A percentile compares a stretch with the other conserved stretches of the same genome.
Conservation (phyloP, 208 protist genomes). For the Jaenimonas drosophilae region DNA sequence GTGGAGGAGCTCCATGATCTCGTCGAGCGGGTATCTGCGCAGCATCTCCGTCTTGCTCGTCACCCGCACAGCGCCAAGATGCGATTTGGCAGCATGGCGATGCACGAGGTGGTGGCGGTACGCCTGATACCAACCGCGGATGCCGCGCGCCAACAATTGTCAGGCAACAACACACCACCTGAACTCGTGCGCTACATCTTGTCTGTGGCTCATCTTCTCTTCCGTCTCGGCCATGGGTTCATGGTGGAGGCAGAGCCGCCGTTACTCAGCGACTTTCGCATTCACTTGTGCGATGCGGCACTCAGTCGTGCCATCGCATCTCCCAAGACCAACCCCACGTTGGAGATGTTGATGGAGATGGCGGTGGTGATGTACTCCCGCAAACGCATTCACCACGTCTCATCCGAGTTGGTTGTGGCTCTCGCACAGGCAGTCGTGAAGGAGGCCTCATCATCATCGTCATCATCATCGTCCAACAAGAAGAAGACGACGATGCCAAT, state of each 20-base stretch:
- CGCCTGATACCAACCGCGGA: conserved; percentile 37
- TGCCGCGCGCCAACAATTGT: no score
- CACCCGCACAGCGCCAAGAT: conserved; percentile 26
- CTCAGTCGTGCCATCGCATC: no score
- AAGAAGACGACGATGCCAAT: background rate
- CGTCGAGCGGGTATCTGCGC: conserved; percentile 16
- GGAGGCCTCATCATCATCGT: no score
- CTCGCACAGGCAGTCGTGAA: conserved; percentile 25
- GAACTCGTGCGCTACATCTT: conserved; percentile 41
- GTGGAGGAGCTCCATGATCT: conserved; percentile 43
- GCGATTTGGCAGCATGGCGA: conserved; percentile 20
- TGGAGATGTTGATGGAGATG: conserved; percentile 56
- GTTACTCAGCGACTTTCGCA: conserved; percentile 40
- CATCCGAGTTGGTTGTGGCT: conserved; percentile 16
- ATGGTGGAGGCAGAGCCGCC: conserved; percentile 46
- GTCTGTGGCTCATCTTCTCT: conserved; percentile 48
- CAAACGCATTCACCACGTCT: conserved; percentile 60
- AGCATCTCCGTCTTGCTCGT: conserved; percentile 17
- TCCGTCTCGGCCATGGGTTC: conserved; percentile 34
- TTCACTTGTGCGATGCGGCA: conserved; percentile 44
- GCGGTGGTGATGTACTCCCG: conserved; percentile 59
- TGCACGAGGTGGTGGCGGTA: conserved; percentile 52
- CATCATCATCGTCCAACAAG: no score
- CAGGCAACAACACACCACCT: no score
- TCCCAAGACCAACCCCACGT: no score